These are phyloP conservation scores for Wickerhamomyces mucosus DNA, from an alignment of 805 yeast species.

Conservation along the genomic window DNA sequence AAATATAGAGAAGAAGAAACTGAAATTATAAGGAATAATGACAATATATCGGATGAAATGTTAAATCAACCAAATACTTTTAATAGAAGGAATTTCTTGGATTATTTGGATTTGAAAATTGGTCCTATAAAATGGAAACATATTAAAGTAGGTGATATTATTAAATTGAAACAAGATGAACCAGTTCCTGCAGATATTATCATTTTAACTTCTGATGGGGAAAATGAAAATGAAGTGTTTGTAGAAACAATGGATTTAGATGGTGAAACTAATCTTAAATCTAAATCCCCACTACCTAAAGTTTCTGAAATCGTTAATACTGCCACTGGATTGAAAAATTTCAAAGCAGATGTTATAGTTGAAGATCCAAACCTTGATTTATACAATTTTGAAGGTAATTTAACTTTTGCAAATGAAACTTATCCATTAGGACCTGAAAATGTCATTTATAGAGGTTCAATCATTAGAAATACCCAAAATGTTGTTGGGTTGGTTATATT, in stretches of 20 bases:
- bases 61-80: conserved; percentile 16
- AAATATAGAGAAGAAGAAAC: conserved; percentile 2
- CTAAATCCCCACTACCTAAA: conserved; percentile 58
- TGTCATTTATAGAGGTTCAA: conserved; percentile 84
- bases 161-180: conserved; percentile 67
- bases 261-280: conserved; percentile 91
- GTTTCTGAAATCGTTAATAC: conserved; percentile 41
- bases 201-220: conserved; percentile 54
- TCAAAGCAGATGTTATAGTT: conserved; percentile 47
- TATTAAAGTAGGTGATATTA: conserved; percentile 79
- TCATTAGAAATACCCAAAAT: conserved; percentile 72
- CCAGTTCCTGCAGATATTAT: conserved; percentile 92
- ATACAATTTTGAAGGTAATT: conserved; percentile 82
- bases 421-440: conserved; percentile 72
- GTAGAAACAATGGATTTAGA: conserved; percentile 96
- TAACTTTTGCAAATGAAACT: conserved; percentile 28
- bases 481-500: conserved; percentile 77
- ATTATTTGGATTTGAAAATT: conserved; percentile 13
- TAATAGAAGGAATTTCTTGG: conserved; percentile 21
- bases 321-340: conserved; percentile 39
- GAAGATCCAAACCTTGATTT: conserved; percentile 93
- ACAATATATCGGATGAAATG: too few species aligned
- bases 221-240: conserved; percentile 49
- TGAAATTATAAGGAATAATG: conserved; percentile 1
- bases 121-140: conserved; percentile 54